Conservation (phyloP, 371 early-diverging fungal genomes). For the Mucor circinelloides region DNA sequence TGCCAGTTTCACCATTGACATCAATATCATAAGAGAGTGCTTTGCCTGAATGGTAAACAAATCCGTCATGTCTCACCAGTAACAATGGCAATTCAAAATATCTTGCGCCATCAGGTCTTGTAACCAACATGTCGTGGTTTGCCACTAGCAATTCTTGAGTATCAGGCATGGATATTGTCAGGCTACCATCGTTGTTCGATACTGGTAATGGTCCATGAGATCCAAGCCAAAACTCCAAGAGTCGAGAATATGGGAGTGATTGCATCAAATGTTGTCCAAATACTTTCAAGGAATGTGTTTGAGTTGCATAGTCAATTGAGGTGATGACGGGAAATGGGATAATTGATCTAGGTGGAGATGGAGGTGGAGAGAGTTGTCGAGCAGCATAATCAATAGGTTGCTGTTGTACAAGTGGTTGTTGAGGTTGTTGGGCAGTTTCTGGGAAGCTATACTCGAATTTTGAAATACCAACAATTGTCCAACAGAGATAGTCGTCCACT, state of each 20-base stretch:
- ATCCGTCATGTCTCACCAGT: conserved; percentile 43
- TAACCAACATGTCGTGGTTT: conserved; percentile 33
- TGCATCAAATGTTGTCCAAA: conserved; percentile 38
- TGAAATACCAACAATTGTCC: conserved; percentile 80
- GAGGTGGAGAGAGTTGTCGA: conserved; percentile 33
- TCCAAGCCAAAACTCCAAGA: conserved; percentile 47
- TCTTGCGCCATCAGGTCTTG: conserved; percentile 34
- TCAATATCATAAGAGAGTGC: conserved; percentile 30
- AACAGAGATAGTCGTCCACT: conserved; percentile 80
- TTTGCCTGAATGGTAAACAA: conserved; percentile 40
- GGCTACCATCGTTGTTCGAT: background rate
- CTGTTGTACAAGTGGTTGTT: conserved; percentile 4
- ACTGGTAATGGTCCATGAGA: conserved; percentile 38
- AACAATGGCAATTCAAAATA: conserved; percentile 42
- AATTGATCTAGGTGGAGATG: conserved; percentile 43
- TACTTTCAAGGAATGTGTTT: conserved; percentile 28
- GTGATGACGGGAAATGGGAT: conserved; percentile 45
- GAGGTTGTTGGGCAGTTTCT: conserved; percentile 28
- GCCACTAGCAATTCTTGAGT: conserved; percentile 20
- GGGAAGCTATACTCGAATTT: conserved; percentile 57
- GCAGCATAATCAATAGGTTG: conserved; percentile 1
- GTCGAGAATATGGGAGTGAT: conserved; percentile 17
- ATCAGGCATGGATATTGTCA: conserved; percentile 13
- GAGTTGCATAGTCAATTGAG: conserved; percentile 22
- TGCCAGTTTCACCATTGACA: background rate